Percentiles rank a stretch among this genome's conserved stretches.
Evolutionary conservation across 345 rosid genomes (phyloP).

Genomic region (Sapria himalayana): DNA sequence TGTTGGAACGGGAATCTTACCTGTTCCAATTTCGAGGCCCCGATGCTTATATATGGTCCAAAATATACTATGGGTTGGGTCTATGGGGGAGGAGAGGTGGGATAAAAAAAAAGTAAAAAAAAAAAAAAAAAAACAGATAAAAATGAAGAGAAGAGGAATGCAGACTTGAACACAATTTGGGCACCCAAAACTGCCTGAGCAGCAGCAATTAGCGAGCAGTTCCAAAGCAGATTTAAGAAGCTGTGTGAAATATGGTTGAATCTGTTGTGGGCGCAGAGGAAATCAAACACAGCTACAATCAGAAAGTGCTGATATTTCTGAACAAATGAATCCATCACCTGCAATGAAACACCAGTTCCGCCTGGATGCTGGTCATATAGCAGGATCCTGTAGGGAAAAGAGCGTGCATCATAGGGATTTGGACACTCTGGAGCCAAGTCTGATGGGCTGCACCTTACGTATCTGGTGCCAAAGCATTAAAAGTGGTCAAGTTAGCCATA

Average conservation of each 20-base stretch:
- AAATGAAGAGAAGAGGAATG: background rate
- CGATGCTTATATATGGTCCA: too few species aligned
- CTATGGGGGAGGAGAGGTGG: too few species aligned
- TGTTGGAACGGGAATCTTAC: too few species aligned
- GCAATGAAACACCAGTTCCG: conserved; percentile 69
- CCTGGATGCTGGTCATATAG: conserved; percentile 82
- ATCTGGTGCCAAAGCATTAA: conserved; percentile 20
- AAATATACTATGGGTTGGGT: too few species aligned
- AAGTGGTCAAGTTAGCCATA: too few species aligned
- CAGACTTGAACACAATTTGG: conserved; percentile 69
- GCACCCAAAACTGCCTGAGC: conserved; percentile 47
- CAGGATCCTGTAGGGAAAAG: conserved; percentile 50
- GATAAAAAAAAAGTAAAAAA: background rate
- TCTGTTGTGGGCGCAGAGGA: conserved; percentile 15
- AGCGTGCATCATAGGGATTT: conserved; percentile 34
- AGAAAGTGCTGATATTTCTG: background rate
- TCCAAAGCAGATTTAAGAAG: conserved; percentile 54
- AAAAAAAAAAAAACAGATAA: background rate
- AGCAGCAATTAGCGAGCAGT: conserved; percentile 40
- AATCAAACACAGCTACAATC: background rate
- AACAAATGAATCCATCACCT: conserved; percentile 19
- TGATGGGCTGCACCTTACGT: conserved; percentile 50
- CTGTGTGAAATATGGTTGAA: conserved; percentile 52
- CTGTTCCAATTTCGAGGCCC: too few species aligned
- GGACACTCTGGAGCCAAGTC: conserved; percentile 93